phyloP scores from a whole-genome alignment of 2,329 filamentous ascomycete species.

The Pestalotiopsis sp. region DNA sequence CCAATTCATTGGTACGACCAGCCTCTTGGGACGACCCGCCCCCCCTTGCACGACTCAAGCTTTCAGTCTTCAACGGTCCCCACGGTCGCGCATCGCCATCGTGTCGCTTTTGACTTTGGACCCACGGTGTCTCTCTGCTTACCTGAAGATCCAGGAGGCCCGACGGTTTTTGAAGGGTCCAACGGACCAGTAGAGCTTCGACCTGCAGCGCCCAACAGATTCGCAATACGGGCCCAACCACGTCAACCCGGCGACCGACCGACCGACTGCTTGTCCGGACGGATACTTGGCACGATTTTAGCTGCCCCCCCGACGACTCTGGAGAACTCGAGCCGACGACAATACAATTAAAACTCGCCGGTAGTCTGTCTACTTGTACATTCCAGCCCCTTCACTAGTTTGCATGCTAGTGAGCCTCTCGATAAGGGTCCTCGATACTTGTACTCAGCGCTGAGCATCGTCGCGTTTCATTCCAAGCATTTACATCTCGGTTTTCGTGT shows the following conservation, averaged over 20 bases:
- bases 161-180: not conserved
- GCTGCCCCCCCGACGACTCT: too few relatives aligned
- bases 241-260: not conserved
- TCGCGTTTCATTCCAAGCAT: slow-evolving; percentile 1
- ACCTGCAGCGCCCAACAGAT: not conserved
- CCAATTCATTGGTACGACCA: not conserved
- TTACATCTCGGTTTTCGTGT: slow-evolving; percentile 8
- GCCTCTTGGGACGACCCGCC: not conserved
- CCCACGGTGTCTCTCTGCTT: not conserved
- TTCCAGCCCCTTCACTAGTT: slow-evolving; percentile 3
- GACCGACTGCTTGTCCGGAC: not conserved
- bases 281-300: not conserved
- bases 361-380: not conserved
- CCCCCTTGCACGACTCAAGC: not conserved
- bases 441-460: slow-evolving; percentile 10
- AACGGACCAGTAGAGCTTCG: not conserved
- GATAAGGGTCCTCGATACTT: not conserved
- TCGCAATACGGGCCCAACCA: not conserved
- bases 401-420: not conserved
- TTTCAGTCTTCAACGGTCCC: not conserved
- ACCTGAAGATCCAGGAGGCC: not conserved
- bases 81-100: slow-evolving; percentile 5
- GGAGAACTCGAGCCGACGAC: not conserved
- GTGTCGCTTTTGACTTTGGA: slow-evolving; percentile 7
- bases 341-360: not conserved